Conservation (phyloP, 441 rosid species). For the Syzygium syzygioides region DNA sequence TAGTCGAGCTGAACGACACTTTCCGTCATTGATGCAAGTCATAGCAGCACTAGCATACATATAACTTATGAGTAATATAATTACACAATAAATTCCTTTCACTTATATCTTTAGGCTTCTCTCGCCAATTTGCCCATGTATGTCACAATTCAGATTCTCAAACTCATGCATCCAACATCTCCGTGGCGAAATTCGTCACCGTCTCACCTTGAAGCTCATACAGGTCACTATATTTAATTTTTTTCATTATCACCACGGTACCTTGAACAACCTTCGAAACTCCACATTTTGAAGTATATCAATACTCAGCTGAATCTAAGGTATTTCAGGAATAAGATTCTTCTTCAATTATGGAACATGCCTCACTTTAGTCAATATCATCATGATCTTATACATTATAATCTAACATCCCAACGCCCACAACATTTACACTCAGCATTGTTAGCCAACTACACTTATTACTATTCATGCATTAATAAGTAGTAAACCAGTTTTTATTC, state of each 20-base stretch:
- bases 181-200: accelerated
- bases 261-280: background rate
- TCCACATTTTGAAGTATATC: background rate
- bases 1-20: background rate
- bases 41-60: background rate
- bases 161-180: background rate
- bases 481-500: background rate
- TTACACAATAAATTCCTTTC: background rate
- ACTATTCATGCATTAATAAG: background rate
- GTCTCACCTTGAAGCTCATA: background rate
- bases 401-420: background rate
- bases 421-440: background rate
- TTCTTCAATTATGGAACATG: background rate
- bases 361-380: background rate
- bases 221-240: background rate
- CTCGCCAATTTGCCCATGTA: background rate
- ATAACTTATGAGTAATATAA: background rate
- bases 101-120: background rate
- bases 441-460: background rate
- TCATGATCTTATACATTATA: background rate
- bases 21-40: background rate
- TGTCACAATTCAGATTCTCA: background rate
- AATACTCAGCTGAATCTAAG: background rate
- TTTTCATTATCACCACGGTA: background rate
- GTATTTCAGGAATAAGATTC: background rate